These are phyloP conservation scores for Solanum hybrid DNA, from an alignment of 305 asterid species.

Conservation along the genomic window DNA sequence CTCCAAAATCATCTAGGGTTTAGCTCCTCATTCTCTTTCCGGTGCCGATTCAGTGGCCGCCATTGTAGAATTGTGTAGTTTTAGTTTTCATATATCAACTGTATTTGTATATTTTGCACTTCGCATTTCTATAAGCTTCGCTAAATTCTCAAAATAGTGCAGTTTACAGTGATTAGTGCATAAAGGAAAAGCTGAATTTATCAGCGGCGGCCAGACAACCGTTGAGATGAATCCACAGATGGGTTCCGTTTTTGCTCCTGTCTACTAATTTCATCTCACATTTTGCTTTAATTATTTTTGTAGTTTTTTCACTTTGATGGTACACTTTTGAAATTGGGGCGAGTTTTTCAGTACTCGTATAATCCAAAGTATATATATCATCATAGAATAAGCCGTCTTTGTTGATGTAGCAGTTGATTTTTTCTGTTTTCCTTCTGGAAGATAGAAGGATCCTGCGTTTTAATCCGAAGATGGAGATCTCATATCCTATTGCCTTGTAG, in stretches of 20 bases:
- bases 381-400: not conserved
- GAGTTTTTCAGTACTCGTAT: not conserved
- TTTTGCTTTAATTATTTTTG: not conserved
- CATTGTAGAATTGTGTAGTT: not conserved
- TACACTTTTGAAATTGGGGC: not conserved
- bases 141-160: not conserved
- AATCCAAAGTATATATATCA: not conserved
- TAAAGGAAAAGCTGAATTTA: slow-evolving; percentile 44
- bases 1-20: not conserved
- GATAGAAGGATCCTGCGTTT: not conserved
- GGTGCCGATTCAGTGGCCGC: not conserved
- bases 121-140: not conserved
- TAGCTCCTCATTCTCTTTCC: not conserved
- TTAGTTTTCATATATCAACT: not conserved
- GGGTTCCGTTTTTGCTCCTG: slow-evolving; percentile 24
- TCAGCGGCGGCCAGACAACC: slow-evolving; percentile 98
- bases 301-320: not conserved
- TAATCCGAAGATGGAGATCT: slow-evolving; percentile 1
- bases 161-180: slow-evolving; percentile 26
- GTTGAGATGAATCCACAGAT: slow-evolving; percentile 85
- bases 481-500: slow-evolving; percentile 11
- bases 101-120: not conserved
- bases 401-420: not conserved
- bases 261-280: slow-evolving; percentile 76
- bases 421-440: not conserved